phyloP scores from a whole-genome alignment of 2,329 filamentous ascomycete genomes.

The Pseudogymnoascus sp. region DNA sequence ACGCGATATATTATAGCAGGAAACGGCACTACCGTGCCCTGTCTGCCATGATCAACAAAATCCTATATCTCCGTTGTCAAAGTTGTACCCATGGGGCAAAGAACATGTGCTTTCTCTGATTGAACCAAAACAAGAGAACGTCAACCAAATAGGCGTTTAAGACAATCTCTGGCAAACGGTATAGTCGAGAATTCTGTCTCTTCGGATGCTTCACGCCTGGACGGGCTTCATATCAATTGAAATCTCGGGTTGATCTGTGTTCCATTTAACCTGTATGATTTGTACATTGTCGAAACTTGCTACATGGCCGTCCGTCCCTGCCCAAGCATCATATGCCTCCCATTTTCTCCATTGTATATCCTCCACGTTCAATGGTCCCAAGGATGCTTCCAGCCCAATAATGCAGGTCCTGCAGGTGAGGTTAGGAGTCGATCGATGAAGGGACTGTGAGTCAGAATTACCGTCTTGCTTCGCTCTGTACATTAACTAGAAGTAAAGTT shows the following conservation, averaged over 20 bases:
- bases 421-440: background rate
- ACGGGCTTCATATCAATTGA: background rate
- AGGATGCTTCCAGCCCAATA: slow-evolving; percentile 91
- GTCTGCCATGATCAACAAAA: background rate
- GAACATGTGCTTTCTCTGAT: background rate
- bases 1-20: background rate
- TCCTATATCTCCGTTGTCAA: background rate
- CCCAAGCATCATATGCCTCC: background rate
- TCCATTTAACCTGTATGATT: slow-evolving; percentile 10
- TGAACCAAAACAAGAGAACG: background rate
- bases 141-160: background rate
- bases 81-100: background rate
- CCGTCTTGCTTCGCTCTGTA: slow-evolving; percentile 96
- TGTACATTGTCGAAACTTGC: slow-evolving; percentile 6
- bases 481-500: slow-evolving; percentile 59
- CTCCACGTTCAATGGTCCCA: slow-evolving; percentile 70
- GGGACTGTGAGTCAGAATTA: slow-evolving; percentile 29
- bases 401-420: slow-evolving; percentile 49
- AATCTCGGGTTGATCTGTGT: background rate
- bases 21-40: background rate
- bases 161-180: background rate
- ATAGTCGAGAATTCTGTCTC: background rate
- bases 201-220: background rate
- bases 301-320: background rate
- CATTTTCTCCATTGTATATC: background rate